Percentiles rank a stretch among this genome's conserved stretches.
Evolutionary conservation across 2,329 filamentous ascomycete species (phyloP).

Genomic region (Pezicula radicicola): DNA sequence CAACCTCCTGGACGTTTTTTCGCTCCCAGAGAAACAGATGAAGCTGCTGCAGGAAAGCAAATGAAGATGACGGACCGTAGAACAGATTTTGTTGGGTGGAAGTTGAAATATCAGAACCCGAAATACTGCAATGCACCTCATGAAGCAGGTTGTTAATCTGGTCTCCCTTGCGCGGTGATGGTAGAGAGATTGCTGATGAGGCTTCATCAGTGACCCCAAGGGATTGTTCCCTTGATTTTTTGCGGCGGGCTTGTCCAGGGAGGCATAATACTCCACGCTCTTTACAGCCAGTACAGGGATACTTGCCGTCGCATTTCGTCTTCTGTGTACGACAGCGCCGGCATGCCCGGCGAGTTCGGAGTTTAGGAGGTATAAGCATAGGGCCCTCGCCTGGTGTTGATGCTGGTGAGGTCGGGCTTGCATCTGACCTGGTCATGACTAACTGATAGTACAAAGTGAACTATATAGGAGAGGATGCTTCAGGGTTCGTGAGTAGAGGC

Average conservation of each 20-base stretch:
- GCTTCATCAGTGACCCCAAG: no score
- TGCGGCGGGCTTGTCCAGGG: background rate
- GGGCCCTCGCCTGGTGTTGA: background rate
- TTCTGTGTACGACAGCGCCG: constrained; percentile 4
- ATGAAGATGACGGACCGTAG: constrained; percentile 6
- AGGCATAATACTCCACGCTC: constrained; percentile 4
- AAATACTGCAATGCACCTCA: background rate
- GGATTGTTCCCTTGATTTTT: no score
- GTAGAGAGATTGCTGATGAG: no score
- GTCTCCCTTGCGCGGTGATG: no score
- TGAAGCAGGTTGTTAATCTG: no score
- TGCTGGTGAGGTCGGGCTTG: background rate
- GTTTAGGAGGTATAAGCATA: background rate
- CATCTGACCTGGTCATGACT: background rate
- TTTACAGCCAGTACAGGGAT: constrained; percentile 4
- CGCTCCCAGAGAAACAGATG: constrained; percentile 3
- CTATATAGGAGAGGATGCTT: no score
- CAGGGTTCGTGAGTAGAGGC: no score
- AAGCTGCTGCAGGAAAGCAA: constrained; percentile 6
- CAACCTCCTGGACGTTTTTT: background rate
- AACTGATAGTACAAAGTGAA: no score
- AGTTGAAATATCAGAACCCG: background rate
- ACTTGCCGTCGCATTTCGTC: constrained; percentile 4
- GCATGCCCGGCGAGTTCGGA: constrained; percentile 2
- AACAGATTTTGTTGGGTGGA: constrained; percentile 4